Percentiles rank a stretch among this genome's conserved stretches.
phyloP scores from a whole-genome alignment of 2,329 filamentous ascomycete genomes.

The Epichloe gansuensis region DNA sequence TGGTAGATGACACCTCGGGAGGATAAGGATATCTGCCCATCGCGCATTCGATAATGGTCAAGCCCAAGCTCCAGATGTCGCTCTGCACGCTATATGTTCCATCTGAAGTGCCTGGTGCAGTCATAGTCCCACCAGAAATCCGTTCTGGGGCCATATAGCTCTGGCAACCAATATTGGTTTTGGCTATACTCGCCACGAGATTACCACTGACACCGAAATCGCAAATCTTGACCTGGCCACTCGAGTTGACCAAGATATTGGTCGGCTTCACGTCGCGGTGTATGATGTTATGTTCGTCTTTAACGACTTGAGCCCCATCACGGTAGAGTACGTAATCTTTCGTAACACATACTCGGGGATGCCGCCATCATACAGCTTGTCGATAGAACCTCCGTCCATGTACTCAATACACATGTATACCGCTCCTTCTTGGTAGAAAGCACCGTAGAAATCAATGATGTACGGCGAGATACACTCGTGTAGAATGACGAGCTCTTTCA shows the following conservation, averaged over 20 bases:
- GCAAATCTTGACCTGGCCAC: constrained; percentile 92
- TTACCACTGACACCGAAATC: constrained; percentile 98
- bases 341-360: constrained; percentile 78
- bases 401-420: constrained; percentile 99
- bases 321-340: constrained; percentile 82
- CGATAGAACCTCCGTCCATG: constrained; percentile 97
- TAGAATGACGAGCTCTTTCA: constrained; percentile 93
- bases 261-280: constrained; percentile 97
- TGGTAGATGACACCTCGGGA: constrained; percentile 94
- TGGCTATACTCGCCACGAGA: constrained; percentile 90
- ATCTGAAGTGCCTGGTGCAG: constrained; percentile 54
- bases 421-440: constrained; percentile 96
- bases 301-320: constrained; percentile 80
- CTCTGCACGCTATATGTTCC: constrained; percentile 96
- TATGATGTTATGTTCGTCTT: constrained; percentile 98
- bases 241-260: constrained; percentile 88
- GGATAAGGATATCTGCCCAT: constrained; percentile 93
- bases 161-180: constrained; percentile 97
- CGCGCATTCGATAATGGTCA: constrained; percentile 93
- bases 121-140: constrained; percentile 76
- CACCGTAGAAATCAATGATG: constrained; percentile 97
- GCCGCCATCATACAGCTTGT: constrained; percentile 86
- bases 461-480: constrained; percentile 92
- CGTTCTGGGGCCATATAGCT: constrained; percentile 98
- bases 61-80: constrained; percentile 91